A percentile compares a stretch with the other conserved stretches of the same genome.
phyloP scores from a whole-genome alignment of 177 flowering plant genomes.

The Vitis hybrid region DNA sequence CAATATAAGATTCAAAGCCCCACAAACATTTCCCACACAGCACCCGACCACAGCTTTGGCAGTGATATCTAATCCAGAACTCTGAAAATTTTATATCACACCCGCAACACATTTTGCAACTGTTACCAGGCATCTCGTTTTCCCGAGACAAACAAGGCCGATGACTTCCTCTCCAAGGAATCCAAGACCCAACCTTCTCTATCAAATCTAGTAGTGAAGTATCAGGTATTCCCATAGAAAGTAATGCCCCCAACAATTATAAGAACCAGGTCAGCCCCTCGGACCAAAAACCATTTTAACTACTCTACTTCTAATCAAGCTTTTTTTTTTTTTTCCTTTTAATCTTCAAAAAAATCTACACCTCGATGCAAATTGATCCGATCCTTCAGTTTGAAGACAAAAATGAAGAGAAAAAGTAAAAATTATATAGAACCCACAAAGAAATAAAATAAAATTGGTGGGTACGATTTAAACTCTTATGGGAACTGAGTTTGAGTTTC shows the following conservation, averaged over 20 bases:
- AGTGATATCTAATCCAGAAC: constrained; percentile 34
- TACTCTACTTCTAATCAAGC: neutral
- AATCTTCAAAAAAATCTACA: neutral
- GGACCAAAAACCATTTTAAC: neutral
- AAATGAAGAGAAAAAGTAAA: constrained; percentile 1
- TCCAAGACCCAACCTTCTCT: constrained; percentile 65
- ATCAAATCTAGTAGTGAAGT: constrained; percentile 44
- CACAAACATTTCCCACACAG: constrained; percentile 58
- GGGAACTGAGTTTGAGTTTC: neutral
- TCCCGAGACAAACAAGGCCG: constrained; percentile 19
- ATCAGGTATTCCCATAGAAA: constrained; percentile 71
- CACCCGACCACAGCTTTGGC: constrained; percentile 58
- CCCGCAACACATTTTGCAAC: constrained; percentile 48
- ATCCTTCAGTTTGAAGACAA: constrained; percentile 6
- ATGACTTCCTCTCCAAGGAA: constrained; percentile 48
- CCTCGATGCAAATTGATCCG: constrained; percentile 4
- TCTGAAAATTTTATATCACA: constrained; percentile 36
- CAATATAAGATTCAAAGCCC: constrained; percentile 26
- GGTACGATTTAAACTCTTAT: too few species aligned
- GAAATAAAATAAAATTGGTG: constrained; percentile 23
- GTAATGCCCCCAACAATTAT: constrained; percentile 8
- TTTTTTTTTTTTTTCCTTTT: neutral
- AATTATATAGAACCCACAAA: constrained; percentile 42
- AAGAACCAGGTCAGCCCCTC: neutral
- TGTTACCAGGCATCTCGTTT: constrained; percentile 25